Conservation (phyloP, 306 rosid species). For the Medicago lupulina region DNA sequence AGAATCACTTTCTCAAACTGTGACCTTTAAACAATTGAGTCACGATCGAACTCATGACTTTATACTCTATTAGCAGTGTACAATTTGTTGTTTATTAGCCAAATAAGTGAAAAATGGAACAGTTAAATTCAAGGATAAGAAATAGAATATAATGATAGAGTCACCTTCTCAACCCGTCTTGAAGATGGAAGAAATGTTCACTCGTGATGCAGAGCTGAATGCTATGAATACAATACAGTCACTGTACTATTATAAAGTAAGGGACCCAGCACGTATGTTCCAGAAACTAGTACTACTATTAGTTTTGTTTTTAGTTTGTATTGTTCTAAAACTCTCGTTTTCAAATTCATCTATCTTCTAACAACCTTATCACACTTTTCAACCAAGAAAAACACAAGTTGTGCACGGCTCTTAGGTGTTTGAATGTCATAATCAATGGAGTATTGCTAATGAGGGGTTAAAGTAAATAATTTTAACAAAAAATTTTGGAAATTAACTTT, state of each 20-base stretch:
- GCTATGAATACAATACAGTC: too few relatives aligned
- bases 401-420: neutral
- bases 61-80: neutral
- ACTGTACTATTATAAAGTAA: too few relatives aligned
- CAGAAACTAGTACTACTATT: too few relatives aligned
- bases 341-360: neutral
- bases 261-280: too few relatives aligned
- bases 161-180: neutral
- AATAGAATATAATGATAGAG: neutral
- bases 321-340: neutral
- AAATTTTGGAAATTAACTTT: neutral
- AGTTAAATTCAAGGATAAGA: neutral
- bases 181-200: neutral
- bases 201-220: too few relatives aligned
- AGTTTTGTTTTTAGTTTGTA: neutral
- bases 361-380: conserved; percentile 6
- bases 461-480: neutral
- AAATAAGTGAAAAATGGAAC: neutral
- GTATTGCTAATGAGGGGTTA: neutral
- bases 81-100: neutral
- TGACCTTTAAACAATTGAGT: neutral
- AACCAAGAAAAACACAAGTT: conserved; percentile 1
- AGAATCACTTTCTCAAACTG: too few relatives aligned
- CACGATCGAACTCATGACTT: neutral
- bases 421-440: conserved; percentile 6